Conservation (phyloP, 2,329 filamentous ascomycete genomes). For the Ceratocystis diversiconidia region DNA sequence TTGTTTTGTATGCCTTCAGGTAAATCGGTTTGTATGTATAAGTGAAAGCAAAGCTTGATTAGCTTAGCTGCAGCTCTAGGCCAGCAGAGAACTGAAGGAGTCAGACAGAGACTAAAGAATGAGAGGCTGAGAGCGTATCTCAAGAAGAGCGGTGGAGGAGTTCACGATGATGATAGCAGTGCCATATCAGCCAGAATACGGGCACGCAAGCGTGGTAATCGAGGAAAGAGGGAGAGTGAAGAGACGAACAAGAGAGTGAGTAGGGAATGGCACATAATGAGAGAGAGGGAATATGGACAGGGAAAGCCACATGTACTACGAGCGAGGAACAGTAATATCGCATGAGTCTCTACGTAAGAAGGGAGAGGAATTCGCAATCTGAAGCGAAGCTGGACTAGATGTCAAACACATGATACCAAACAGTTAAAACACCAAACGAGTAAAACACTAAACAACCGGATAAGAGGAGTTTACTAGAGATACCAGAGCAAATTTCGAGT, state of each 20-base stretch:
- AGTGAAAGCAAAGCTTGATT: not conserved
- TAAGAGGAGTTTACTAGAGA: not conserved
- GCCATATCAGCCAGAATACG: slow-evolving; percentile 13
- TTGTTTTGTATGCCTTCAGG: not conserved
- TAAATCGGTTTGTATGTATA: not conserved
- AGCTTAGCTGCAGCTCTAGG: slow-evolving; percentile 11
- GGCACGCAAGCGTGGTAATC: slow-evolving; percentile 5
- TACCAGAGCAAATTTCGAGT: not conserved
- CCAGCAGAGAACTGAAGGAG: slow-evolving; percentile 12
- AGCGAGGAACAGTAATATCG: not conserved
- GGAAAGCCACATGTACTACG: slow-evolving; percentile 8
- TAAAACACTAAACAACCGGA: slow-evolving; percentile 5
- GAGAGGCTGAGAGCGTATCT: slow-evolving; percentile 1
- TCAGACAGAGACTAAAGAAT: not conserved
- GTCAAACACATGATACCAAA: slow-evolving; percentile 1
- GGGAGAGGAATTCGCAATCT: not conserved
- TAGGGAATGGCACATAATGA: not conserved
- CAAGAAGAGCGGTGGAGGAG: not conserved
- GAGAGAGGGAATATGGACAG: not conserved
- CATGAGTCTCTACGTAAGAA: not conserved
- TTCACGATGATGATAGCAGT: slow-evolving; percentile 5
- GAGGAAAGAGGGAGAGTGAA: slow-evolving; percentile 13
- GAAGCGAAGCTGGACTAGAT: not conserved
- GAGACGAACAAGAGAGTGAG: not conserved
- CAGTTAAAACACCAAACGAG: not conserved